These are phyloP conservation scores for Chaetomiaceae sp. DNA, from an alignment of 2,329 filamentous ascomycete genomes.

Conservation along the genomic window DNA sequence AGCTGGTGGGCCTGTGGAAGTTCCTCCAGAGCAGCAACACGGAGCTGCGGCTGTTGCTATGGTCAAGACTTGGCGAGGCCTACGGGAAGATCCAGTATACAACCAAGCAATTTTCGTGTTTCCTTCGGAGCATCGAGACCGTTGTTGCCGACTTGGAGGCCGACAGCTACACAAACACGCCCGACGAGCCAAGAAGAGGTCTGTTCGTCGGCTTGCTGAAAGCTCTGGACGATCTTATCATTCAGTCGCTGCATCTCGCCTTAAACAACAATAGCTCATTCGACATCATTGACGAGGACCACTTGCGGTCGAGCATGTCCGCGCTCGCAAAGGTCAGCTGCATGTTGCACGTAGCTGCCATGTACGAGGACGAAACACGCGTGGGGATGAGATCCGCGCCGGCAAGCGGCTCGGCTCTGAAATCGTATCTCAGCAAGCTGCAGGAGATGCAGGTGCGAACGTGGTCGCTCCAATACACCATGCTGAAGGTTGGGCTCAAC, in stretches of 20 bases:
- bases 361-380: constrained; percentile 81
- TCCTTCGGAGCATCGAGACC: constrained; percentile 78
- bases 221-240: constrained; percentile 69
- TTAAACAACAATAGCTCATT: constrained; percentile 64
- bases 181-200: constrained; percentile 59
- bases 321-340: constrained; percentile 66
- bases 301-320: constrained; percentile 65
- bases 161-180: constrained; percentile 57
- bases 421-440: constrained; percentile 59
- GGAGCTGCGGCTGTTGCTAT: constrained; percentile 77
- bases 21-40: constrained; percentile 79
- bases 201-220: constrained; percentile 71
- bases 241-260: constrained; percentile 62
- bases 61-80: constrained; percentile 84
- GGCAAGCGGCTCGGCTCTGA: constrained; percentile 49
- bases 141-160: constrained; percentile 57
- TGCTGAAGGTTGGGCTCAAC: constrained; percentile 67
- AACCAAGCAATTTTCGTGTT: constrained; percentile 84
- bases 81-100: constrained; percentile 79
- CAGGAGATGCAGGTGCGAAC: constrained; percentile 81
- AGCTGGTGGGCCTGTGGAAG: constrained; percentile 71
- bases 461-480: constrained; percentile 80
- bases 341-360: constrained; percentile 69
- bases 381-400: constrained; percentile 64
- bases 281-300: constrained; percentile 76